Evolutionary conservation across 2,329 filamentous ascomycete species (phyloP).

Genomic region (Stromatinia cepivora): DNA sequence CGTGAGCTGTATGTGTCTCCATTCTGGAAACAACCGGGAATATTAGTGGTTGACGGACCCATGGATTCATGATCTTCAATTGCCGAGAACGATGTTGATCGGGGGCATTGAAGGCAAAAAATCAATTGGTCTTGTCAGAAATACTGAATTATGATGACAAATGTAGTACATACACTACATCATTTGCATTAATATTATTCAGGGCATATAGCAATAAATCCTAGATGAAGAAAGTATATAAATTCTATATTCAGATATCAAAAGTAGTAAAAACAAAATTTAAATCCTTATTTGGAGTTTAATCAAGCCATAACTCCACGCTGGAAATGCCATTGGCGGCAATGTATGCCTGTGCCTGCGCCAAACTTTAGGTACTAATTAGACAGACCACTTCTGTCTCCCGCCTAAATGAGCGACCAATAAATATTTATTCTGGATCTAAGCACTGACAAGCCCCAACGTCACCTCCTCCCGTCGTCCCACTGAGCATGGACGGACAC

Average conservation of each 20-base stretch:
- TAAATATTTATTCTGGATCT: conserved; percentile 23
- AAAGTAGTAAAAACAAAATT: too few species aligned
- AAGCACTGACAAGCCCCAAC: conserved; percentile 38
- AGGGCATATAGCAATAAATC: too few species aligned
- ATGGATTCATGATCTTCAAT: not conserved
- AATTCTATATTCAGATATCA: too few species aligned
- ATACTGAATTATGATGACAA: too few species aligned
- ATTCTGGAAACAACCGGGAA: not conserved
- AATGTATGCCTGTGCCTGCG: not conserved
- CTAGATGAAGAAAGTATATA: too few species aligned
- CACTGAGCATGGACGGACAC: conserved; percentile 79
- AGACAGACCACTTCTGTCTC: not conserved
- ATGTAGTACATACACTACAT: too few species aligned
- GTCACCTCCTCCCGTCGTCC: conserved; percentile 54
- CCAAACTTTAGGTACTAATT: not conserved
- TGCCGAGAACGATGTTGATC: not conserved
- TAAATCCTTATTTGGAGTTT: too few species aligned
- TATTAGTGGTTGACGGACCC: not conserved
- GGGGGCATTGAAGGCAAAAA: not conserved
- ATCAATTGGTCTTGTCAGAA: not conserved
- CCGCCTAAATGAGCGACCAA: not conserved
- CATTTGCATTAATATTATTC: not conserved
- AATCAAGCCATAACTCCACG: not conserved
- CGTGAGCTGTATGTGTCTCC: not conserved
- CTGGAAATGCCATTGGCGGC: not conserved